Conservation (phyloP, 2,329 filamentous ascomycete species). For the Talaromyces sp. region DNA sequence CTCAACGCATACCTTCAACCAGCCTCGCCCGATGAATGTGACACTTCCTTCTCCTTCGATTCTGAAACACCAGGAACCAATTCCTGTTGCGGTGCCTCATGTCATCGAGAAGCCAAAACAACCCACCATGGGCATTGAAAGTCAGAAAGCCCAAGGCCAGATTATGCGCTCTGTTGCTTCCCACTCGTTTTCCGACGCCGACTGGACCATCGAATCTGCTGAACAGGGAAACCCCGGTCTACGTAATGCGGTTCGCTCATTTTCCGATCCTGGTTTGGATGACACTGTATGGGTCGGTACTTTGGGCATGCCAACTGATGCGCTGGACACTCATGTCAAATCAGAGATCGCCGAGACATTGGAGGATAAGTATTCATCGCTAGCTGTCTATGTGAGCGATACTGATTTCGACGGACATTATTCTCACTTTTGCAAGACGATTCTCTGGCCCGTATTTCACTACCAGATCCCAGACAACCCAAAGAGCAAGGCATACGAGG, state of each 20-base stretch:
- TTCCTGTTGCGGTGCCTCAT: constrained; percentile 25
- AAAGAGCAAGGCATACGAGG: constrained; percentile 96
- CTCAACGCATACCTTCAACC: constrained; percentile 61
- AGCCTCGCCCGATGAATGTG: constrained; percentile 74
- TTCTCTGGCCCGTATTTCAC: constrained; percentile 96
- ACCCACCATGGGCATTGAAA: constrained; percentile 21
- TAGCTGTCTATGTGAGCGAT: constrained; percentile 83
- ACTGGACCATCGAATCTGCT: constrained; percentile 79
- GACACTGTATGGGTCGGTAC: constrained; percentile 86
- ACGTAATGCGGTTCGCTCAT: constrained; percentile 80
- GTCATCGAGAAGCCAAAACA: constrained; percentile 14
- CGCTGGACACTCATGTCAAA: constrained; percentile 71
- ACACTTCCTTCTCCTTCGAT: constrained; percentile 70
- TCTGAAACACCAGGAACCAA: constrained; percentile 62
- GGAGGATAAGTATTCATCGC: constrained; percentile 75
- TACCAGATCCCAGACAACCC: constrained; percentile 98
- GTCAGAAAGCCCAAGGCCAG: constrained; percentile 26
- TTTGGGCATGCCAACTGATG: constrained; percentile 90
- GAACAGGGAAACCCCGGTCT: constrained; percentile 92
- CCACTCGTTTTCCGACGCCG: constrained; percentile 66
- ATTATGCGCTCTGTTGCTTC: constrained; percentile 55
- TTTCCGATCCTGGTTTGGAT: constrained; percentile 66
- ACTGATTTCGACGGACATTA: constrained; percentile 95
- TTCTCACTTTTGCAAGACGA: constrained; percentile 94
- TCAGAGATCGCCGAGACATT: constrained; percentile 80